Conservation (phyloP, 1,284 basidiomycete genomes). For the Exobasidium rhododendri region DNA sequence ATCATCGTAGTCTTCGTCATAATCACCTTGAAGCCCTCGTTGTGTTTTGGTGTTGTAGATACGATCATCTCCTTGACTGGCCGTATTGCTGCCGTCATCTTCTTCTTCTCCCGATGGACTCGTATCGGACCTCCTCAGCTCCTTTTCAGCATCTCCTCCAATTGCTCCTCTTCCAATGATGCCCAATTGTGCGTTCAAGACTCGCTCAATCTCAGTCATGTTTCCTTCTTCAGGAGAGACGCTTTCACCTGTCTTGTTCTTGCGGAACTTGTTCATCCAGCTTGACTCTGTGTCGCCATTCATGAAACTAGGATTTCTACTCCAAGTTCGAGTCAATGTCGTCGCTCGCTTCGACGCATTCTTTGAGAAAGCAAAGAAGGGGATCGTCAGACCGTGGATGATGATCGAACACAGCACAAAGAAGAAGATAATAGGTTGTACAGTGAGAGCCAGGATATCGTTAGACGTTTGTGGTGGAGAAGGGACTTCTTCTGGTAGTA, state of each 20-base stretch:
- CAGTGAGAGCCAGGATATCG: constrained; percentile 47
- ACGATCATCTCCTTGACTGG: constrained; percentile 17
- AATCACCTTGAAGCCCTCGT: constrained; percentile 23
- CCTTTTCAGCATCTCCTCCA: constrained; percentile 40
- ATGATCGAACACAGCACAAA: constrained; percentile 52
- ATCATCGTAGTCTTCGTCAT: constrained; percentile 18
- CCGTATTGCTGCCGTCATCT: not conserved
- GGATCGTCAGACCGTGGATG: constrained; percentile 53
- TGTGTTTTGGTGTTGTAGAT: constrained; percentile 35
- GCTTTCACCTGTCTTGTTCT: constrained; percentile 32
- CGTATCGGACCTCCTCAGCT: constrained; percentile 26
- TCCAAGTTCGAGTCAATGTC: constrained; percentile 41
- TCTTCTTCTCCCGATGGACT: constrained; percentile 13
- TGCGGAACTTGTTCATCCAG: constrained; percentile 44
- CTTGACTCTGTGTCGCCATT: constrained; percentile 36
- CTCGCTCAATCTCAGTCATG: constrained; percentile 26
- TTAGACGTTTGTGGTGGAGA: constrained; percentile 45
- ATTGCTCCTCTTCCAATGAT: constrained; percentile 44
- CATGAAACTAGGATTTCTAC: constrained; percentile 19
- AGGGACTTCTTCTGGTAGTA: constrained; percentile 42
- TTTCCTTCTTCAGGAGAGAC: constrained; percentile 15
- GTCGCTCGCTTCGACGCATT: constrained; percentile 41
- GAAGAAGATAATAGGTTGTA: constrained; percentile 54
- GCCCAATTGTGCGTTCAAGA: constrained; percentile 35
- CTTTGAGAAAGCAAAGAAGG: constrained; percentile 52